Percentiles rank a stretch among this genome's conserved stretches.
These are phyloP conservation scores for Fallopia convolvulus DNA, from an alignment of 148 eudicot genomes.

Conservation along the genomic window DNA sequence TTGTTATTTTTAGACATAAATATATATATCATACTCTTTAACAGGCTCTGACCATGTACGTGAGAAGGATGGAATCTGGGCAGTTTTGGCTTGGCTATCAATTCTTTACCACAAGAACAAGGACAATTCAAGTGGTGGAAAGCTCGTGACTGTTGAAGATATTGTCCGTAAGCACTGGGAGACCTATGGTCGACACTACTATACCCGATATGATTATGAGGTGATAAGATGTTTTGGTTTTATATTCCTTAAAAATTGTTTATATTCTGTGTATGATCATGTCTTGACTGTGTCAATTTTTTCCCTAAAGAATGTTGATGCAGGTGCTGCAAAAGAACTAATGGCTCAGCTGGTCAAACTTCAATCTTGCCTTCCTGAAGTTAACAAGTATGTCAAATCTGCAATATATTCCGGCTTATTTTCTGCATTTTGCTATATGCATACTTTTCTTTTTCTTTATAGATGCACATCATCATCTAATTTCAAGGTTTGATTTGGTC, in stretches of 20 bases:
- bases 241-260: no score
- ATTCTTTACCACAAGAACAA: slow-evolving; percentile 76
- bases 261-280: background rate
- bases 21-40: background rate
- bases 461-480: no score
- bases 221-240: slow-evolving; percentile 19
- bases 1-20: no score
- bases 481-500: no score
- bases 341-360: slow-evolving; percentile 85
- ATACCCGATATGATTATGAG: slow-evolving; percentile 93
- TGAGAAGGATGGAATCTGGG: slow-evolving; percentile 98
- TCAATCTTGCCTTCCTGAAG: slow-evolving; percentile 64
- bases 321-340: slow-evolving; percentile 83
- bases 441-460: no score
- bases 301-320: slow-evolving; percentile 69
- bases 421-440: no score
- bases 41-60: slow-evolving; percentile 93
- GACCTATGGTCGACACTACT: slow-evolving; percentile 85
- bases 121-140: slow-evolving; percentile 54
- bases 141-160: slow-evolving; percentile 87
- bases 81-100: slow-evolving; percentile 94
- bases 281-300: background rate
- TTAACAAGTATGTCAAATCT: slow-evolving; percentile 57
- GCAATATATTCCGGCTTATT: no score
- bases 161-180: slow-evolving; percentile 92